Evolutionary conservation across 2,329 filamentous ascomycete genomes (phyloP).

Genomic region (Botryosphaeria dothidea): DNA sequence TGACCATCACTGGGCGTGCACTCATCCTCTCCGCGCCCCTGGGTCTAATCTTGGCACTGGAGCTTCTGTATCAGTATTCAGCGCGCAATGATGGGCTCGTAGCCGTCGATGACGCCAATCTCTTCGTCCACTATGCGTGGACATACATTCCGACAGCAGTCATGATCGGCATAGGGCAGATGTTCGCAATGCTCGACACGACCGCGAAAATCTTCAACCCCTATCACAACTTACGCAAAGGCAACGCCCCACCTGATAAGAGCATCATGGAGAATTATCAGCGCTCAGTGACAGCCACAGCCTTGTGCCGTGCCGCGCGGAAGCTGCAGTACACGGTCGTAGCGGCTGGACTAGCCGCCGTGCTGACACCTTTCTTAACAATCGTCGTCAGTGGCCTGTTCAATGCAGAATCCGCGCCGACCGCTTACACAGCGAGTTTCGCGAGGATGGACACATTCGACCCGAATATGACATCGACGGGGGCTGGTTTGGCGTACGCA

Average conservation of each 20-base stretch:
- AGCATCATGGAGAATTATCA: not conserved
- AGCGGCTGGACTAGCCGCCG: not conserved
- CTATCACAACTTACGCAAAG: not conserved
- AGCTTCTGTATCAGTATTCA: not conserved
- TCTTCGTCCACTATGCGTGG: not conserved
- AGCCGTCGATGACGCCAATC: not conserved
- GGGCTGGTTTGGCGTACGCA: not conserved
- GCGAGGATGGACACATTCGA: not conserved
- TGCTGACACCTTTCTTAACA: not conserved
- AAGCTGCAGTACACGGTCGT: not conserved
- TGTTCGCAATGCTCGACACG: not conserved
- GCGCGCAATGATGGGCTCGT: not conserved
- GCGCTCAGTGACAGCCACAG: not conserved
- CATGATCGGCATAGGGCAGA: not conserved
- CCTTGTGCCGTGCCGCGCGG: not conserved
- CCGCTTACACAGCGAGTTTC: not conserved
- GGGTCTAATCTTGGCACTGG: not conserved
- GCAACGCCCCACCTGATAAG: not conserved
- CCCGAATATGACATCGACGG: no score
- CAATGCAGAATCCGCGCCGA: not conserved
- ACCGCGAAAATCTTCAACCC: not conserved
- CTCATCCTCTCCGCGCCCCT: not conserved
- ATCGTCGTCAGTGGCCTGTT: not conserved
- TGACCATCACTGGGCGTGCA: not conserved
- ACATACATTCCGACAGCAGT: not conserved